Evolutionary conservation across 129 eudicot species (phyloP), one percentile per base, ranked within the genome.

Genomic region (Erigeron canadensis): DNA sequence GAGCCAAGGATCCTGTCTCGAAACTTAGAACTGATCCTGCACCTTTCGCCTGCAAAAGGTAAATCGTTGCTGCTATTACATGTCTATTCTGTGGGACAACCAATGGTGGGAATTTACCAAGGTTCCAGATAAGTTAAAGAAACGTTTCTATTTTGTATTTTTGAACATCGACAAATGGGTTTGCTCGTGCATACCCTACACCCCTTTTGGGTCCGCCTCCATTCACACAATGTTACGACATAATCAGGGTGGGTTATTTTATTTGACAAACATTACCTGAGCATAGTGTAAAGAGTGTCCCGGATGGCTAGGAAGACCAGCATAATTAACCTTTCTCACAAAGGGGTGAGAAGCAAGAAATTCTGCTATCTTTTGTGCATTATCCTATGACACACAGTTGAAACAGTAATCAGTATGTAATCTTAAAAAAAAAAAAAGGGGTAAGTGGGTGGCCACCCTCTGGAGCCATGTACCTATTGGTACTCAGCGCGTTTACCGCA

Each of bases 1-100:
- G 96, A 1, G 93, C 81, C 58, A 85, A n/a, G 0, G 98, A 94
- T 44, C 98, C 98, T 42, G 97, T 89, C 22, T 75, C 54, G 77
- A 94, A 94, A 86, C 97, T 89, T 45, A 94, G 79, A 59, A 94
- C 98, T 40, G 98, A 87, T 71, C 98, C 98, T 53, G 98, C 97
- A 61, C 98, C 98, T 75, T 79, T 94, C 23, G 98, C 95, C 98
- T 94, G 86, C 43, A 63, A 50, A 51, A 39, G 9, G 61, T 63
- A 62, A 61, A 75, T 28, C 16, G 17, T 55, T 5, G 60, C 60
- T 55, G 10, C 17, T 16, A 55, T 54, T 54, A 54, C 8, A 7
- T 12, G 54, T 48, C 54, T 48, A 48, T 48, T 10, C 54, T 48
- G 12, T 10, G 12, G 10, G n/a, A 48, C 54, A 48, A 48, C 54